phyloP scores from a whole-genome alignment of 192 early-diverging fungal species.

The Allomyces javanicus region DNA sequence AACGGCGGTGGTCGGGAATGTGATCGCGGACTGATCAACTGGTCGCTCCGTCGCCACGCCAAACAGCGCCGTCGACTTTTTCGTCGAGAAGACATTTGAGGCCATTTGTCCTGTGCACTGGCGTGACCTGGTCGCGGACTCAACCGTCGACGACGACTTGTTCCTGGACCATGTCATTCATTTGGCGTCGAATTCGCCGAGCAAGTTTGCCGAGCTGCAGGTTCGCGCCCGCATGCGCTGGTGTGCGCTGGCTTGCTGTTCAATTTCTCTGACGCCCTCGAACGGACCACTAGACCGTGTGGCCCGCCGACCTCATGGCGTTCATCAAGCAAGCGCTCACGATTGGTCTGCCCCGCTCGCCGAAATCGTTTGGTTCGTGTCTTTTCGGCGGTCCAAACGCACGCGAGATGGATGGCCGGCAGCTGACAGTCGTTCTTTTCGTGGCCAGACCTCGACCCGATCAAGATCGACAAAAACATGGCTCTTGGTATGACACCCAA shows the following conservation, averaged over 20 bases:
- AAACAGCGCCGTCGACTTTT: background rate
- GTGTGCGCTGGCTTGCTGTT: background rate
- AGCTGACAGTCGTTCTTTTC: no score
- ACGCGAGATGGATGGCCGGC: no score
- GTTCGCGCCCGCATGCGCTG: background rate
- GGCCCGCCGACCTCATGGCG: background rate
- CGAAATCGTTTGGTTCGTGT: background rate
- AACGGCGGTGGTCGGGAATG: no score
- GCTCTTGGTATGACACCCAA: constrained; percentile 50
- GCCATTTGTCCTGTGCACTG: background rate
- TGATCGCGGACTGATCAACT: no score
- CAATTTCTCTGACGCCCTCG: background rate
- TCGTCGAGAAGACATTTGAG: background rate
- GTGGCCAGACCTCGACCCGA: no score
- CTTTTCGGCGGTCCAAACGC: background rate
- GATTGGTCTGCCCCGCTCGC: background rate
- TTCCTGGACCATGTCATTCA: background rate
- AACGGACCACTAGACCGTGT: background rate
- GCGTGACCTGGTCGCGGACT: background rate
- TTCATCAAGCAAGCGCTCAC: background rate
- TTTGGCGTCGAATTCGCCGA: background rate
- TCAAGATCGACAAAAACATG: constrained; percentile 28
- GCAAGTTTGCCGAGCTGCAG: background rate
- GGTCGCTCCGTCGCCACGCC: no score
- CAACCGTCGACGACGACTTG: background rate